Evolutionary conservation across 2,329 filamentous ascomycete species (phyloP), one percentile per base, ranked within the genome.

Genomic region (Cladophialophora yegresii): DNA sequence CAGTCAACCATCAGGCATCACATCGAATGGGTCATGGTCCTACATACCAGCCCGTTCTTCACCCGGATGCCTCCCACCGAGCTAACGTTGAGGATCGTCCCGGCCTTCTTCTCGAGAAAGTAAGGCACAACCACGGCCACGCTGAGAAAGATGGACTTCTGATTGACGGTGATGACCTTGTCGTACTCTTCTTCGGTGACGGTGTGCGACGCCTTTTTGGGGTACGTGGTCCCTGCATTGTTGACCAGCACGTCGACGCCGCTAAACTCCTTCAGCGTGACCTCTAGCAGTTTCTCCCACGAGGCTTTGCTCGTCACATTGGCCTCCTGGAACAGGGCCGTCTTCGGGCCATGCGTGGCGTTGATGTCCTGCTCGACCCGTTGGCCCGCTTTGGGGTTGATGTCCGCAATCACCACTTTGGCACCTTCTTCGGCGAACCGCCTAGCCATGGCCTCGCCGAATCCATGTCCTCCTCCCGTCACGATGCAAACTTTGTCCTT

Each of bases 231-330:
- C 9, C 91, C 92, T 0, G 91, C 92, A 75, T 96, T 96, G 78
- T 96, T 96, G 63, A 96, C 89, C 61, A 96, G 88, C 74, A 95
- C 89, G 76, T 96, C 89, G 66, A 96, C 92, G 81, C 95, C 96
- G 73, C 91, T 92, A 69, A 73, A 73, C 20, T 55, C 66, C 12
- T 67, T 53, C 32, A 71, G 26, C 6, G 68, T 65, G 4, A 64
- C 61, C 33, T 74, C 67, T 16, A 75, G 60, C 4, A 69, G 67
- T 9, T 67, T 61, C 32, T 69, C 64, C 74, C 74, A 76, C 30
- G 69, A 63, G 4, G 65, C 58, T 45, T 70, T 56, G 26, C 65
- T 58, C n/a, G 69, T 69, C 50, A 74, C 72, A 62, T 75, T 71
- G 26, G 70, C 68, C 33, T 64, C 61, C 61, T 47, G 70, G 61